Evolutionary conservation across 2,329 filamentous ascomycete species (phyloP).

Genomic region (Venturia asperata): DNA sequence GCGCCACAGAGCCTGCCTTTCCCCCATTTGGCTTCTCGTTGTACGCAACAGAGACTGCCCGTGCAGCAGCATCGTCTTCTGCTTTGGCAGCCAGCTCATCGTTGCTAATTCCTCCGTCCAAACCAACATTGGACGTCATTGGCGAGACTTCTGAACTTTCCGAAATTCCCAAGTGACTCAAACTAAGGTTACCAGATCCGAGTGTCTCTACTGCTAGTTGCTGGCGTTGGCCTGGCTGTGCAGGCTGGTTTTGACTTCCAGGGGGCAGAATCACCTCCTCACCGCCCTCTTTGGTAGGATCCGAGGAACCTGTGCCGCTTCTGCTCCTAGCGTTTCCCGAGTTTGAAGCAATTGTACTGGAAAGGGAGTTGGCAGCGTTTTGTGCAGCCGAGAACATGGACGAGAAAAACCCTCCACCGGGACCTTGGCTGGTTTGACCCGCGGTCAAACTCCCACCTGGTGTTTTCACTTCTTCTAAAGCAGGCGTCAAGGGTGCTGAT

Average conservation of each 20-base stretch:
- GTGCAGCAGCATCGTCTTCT: slow-evolving; percentile 52
- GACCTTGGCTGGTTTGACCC: slow-evolving; percentile 28
- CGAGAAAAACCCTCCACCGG: slow-evolving; percentile 70
- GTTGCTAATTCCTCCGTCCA: slow-evolving; percentile 42
- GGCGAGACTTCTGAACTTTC: slow-evolving; percentile 54
- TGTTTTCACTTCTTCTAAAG: slow-evolving; percentile 58
- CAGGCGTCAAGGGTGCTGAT: slow-evolving; percentile 62
- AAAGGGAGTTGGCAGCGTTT: slow-evolving; percentile 76
- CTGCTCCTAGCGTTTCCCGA: slow-evolving; percentile 45
- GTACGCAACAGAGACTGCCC: slow-evolving; percentile 56
- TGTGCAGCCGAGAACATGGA: slow-evolving; percentile 89
- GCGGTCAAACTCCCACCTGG: slow-evolving; percentile 47
- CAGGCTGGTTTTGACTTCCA: slow-evolving; percentile 24
- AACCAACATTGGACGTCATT: slow-evolving; percentile 51
- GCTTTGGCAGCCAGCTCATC: slow-evolving; percentile 50
- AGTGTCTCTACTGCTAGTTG: slow-evolving; percentile 81
- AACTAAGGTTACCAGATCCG: slow-evolving; percentile 78
- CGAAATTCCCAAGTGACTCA: slow-evolving; percentile 77
- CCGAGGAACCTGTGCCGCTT: slow-evolving; percentile 29
- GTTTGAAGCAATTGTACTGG: slow-evolving; percentile 60
- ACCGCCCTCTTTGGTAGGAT: slow-evolving; percentile 27
- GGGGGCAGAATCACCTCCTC: slow-evolving; percentile 38
- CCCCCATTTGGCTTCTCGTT: slow-evolving; percentile 35
- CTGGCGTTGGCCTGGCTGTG: slow-evolving; percentile 33
- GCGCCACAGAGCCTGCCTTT: slow-evolving; percentile 29